These are phyloP conservation scores for Malassezia slooffiae DNA, from an alignment of 1,284 basidiomycete species.

Conservation along the genomic window DNA sequence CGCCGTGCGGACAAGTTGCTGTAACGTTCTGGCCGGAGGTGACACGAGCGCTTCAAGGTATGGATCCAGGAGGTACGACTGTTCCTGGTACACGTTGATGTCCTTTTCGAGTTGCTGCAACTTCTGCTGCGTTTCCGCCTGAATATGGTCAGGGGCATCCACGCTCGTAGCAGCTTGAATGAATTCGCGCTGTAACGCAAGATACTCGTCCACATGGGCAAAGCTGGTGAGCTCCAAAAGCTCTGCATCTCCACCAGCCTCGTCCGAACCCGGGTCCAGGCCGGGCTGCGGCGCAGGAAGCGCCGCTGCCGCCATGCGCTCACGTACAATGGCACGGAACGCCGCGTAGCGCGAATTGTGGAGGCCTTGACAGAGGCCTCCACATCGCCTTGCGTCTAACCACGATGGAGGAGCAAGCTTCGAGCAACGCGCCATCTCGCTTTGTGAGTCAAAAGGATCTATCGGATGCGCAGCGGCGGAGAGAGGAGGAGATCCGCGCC, in stretches of 20 bases:
- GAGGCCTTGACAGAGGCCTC: too few relatives aligned
- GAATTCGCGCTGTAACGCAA: constrained; percentile 15
- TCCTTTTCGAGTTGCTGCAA: background rate
- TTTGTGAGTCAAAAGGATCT: constrained; percentile 63
- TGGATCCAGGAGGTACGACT: constrained; percentile 84
- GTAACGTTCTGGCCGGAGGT: constrained; percentile 56
- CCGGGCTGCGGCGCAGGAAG: too few relatives aligned
- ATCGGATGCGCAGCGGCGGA: constrained; percentile 62
- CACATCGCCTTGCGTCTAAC: too few relatives aligned
- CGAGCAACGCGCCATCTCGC: constrained; percentile 39
- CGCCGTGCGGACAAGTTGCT: background rate
- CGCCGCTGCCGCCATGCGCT: too few relatives aligned
- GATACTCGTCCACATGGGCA: constrained; percentile 20
- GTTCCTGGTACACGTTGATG: constrained; percentile 76
- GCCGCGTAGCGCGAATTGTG: too few relatives aligned
- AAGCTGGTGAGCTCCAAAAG: constrained; percentile 24
- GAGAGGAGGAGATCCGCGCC: constrained; percentile 80
- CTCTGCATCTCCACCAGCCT: constrained; percentile 3
- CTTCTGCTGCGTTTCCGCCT: background rate
- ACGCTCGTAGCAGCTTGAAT: constrained; percentile 3
- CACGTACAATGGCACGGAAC: too few relatives aligned
- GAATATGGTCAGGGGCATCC: background rate
- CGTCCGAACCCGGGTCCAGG: too few relatives aligned
- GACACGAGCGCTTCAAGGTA: constrained; percentile 69
- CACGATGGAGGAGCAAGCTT: too few relatives aligned